Evolutionary conservation across 306 rosid genomes (phyloP).

Genomic region (Castanea sativa): DNA sequence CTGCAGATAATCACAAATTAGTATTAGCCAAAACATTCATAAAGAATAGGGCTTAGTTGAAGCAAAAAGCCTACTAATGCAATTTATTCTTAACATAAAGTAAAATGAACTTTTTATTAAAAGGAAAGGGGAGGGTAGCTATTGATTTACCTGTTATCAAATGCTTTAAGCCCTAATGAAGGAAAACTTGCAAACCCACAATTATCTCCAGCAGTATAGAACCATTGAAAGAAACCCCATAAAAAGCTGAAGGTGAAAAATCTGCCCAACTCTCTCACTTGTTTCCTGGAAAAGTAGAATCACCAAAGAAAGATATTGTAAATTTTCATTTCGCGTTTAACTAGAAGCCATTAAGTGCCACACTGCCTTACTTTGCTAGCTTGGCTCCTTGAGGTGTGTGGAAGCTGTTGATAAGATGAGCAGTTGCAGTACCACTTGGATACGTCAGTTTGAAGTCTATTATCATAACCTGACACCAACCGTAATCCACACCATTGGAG

Average conservation of each 20-base stretch:
- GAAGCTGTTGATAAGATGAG: conserved; percentile 60
- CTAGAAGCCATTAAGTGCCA: no score
- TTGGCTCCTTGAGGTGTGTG: conserved; percentile 43
- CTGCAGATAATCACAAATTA: not conserved
- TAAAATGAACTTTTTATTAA: not conserved
- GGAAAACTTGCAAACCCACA: not conserved
- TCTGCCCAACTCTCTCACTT: conserved; percentile 3
- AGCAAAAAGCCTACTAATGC: not conserved
- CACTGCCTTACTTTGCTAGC: not conserved
- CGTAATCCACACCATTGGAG: conserved; percentile 6
- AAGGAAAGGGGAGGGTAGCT: not conserved
- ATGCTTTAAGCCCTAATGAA: conserved; percentile 1
- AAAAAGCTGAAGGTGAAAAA: conserved; percentile 6
- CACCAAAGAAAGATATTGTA: not conserved
- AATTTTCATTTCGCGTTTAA: not conserved
- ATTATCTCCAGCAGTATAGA: not conserved
- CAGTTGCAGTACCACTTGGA: conserved; percentile 71
- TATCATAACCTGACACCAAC: conserved; percentile 41
- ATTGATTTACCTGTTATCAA: not conserved
- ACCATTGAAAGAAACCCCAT: conserved; percentile 4
- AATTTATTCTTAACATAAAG: not conserved
- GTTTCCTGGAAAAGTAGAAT: conserved; percentile 3
- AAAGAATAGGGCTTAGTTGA: not conserved
- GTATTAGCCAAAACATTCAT: not conserved
- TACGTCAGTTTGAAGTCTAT: conserved; percentile 53